Evolutionary conservation across 805 yeast genomes (phyloP).

Genomic region (Millerago galiae): DNA sequence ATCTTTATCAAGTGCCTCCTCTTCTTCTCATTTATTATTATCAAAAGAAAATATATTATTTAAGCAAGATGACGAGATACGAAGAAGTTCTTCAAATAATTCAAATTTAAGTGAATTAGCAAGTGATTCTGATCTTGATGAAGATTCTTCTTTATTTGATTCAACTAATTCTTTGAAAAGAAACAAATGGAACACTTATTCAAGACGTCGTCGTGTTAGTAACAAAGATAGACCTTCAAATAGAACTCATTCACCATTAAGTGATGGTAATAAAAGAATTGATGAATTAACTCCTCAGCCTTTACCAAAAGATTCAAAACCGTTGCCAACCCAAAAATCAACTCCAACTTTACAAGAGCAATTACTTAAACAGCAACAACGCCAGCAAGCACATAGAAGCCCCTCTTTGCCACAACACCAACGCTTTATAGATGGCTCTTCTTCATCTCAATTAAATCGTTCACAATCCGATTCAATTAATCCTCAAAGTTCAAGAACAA

Average conservation of each 20-base stretch:
- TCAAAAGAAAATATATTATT: conserved; percentile 7
- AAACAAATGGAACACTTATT: conserved; percentile 45
- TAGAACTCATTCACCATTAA: conserved; percentile 12
- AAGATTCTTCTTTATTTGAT: conserved; percentile 20
- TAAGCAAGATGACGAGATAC: not conserved
- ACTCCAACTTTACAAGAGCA: not conserved
- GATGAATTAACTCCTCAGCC: not conserved
- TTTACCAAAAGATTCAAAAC: not conserved
- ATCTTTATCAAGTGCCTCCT: conserved; percentile 64
- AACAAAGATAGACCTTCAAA: conserved; percentile 3
- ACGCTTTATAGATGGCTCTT: not conserved
- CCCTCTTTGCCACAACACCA: conserved; percentile 1
- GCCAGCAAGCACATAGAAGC: conserved; percentile 3
- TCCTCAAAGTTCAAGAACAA: conserved; percentile 15
- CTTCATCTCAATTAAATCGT: not conserved
- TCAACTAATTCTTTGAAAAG: conserved; percentile 32
- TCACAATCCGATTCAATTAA: not conserved
- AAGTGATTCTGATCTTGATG: conserved; percentile 14
- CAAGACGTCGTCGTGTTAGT: conserved; percentile 30
- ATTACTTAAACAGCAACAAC: not conserved
- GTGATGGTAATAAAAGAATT: conserved; percentile 1
- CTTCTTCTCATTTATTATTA: conserved; percentile 34
- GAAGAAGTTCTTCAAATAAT: not conserved
- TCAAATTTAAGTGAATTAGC: not conserved
- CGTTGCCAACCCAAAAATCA: no score